Base-by-base conservation (phyloP, 495 filamentous ascomycete species). In the Tuber melanosporum region DNA sequence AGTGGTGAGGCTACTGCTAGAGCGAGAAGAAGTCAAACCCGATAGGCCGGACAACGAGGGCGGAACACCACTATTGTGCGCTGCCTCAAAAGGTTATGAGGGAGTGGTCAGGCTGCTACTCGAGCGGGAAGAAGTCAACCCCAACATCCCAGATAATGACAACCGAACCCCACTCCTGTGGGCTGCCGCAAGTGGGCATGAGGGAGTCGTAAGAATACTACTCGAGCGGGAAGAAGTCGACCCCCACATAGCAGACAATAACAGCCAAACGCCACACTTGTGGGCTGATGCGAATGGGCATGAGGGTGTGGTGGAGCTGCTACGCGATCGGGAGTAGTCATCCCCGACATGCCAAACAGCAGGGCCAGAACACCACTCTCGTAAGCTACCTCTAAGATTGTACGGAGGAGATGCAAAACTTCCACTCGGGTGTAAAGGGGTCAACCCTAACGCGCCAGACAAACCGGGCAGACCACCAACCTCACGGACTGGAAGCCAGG, bases 201-300 rank as follows among this genome's bases (percentile, higher is more conserved):
- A 82, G 52, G 73, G 66, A 14, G 77, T 83, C 0, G 81, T 83
- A 44, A 71, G 71, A 49, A 71, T 83, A 19, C 73, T 86, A 8
- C 73, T 85, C 43, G 73, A 73, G 5, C 78, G 72, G 19, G 71
- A 75, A 43, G 80, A 75, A n/a, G 75, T 80, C 10, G 44, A 78
- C n/a, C 71, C 52, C 9, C 57, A 82, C 32, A 49, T 57, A 43
- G 77, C 70, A 71, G 79, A 85, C 17, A 46, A 15, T 3, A 12
- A 79, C 69, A 74, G 79, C n/a, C 80, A 82, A 46, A 86, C 83
- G 8, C 82, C 86, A 46, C 82, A 87, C 69, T 84, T 78, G 19
- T 84, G 75, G 78, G 86, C 86, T 39, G 84, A 84, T 39, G 77
- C 75, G 57, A 77, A 76, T n/a, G 86, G 85, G 15, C 82, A 87